Evolutionary conservation across 1,284 basidiomycete genomes (phyloP), one percentile per base, ranked within the genome.

Genomic region (Irpex sp.): DNA sequence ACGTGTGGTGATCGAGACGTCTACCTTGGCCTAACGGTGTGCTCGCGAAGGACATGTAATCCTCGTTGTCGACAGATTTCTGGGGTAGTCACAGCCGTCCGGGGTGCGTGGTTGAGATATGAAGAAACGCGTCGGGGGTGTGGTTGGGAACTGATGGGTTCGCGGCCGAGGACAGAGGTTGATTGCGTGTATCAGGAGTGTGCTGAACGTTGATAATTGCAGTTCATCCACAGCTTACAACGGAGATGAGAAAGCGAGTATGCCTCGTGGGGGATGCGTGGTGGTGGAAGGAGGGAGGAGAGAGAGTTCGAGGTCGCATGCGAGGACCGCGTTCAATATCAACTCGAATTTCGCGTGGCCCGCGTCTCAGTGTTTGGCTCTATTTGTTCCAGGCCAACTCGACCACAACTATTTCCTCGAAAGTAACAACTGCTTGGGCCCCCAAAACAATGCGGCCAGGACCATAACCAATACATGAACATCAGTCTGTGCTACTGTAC

Each of bases 21-120:
- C 87, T 87, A 80, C 85, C 86, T 85, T 90, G 87, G 77, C 86
- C 87, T 67, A 91, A 77, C 61, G 89, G 88, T 74, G 88, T 91
- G 74, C 85, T 82, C 73, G 87, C 82, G 84, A 91, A 91, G 76
- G 89, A 91, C 90, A 91, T 91, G 80, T 80, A 86, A 67, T 67
- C 58, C 62, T 66, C 66, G 68, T 65, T 64, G 64, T 58, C 52
- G 47, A 39, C 28, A 56, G 28, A 56, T 65, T 53, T n/a, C 36
- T 36, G 59, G 35, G 42, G 36, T 57, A 19, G 19, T 37, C 51
- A 36, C 19, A 21, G 52, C 28, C 45, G 47, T 36, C n/a, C 14
- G 37, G 6, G 12, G 48, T 42, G 58, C n/a, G 10, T 49, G 35
- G 45, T 45, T 37, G 62, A 16, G 19, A 14, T 60, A 42, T 58